Base-by-base conservation (phyloP, 2,329 filamentous ascomycete species). In the Penicillium brevicompactum region DNA sequence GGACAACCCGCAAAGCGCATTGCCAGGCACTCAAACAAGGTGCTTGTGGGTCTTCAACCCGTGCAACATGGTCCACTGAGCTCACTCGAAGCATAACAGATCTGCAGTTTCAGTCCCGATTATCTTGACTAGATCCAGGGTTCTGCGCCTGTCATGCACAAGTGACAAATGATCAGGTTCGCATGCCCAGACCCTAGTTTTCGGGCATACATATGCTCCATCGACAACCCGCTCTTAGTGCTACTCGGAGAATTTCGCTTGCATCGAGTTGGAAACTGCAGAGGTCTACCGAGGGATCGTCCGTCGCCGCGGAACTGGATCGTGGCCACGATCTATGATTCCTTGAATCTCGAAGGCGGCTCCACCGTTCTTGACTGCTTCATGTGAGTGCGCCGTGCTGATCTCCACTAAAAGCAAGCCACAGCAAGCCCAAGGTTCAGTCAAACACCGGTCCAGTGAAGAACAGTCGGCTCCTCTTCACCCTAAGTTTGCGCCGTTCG, bases 301-400 rank as follows among this genome's bases (percentile, higher is more conserved):
- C 52, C 49, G 8, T 41, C 18, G 30, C 21, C 24, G 31, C 32
- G 38, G 46, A 22, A 16, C 24, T 27, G 9, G 47, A 62, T 59
- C 52, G 32, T 42, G 58, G 61, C 58, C 51, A 43, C 42, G 40
- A 38, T 42, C 48, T 51, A 24, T 61, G 57, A 60, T 58, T 63
- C 59, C 37, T 42, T 49, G 24, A 55, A 32, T 10, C 21, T 18
- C 46, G 13, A n/a, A 21, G 41, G n/a, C 32, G 34, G 18, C 56
- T 49, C 59, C 56, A 59, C 57, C 56, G 59, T 64, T 61, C 59
- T 64, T 61, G 51, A 53, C 56, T 58, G 34, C 51, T 55, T 58
- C 53, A 22, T 51, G 56, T 30, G 48, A 47, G 34, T 43, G 32
- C 46, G 49, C 48, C 58, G 52, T 64, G 59, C 56, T 56, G 57